Evolutionary conservation across 768 basidiomycete genomes (phyloP).

Genomic region (Xerocomus brunneocitrinus): DNA sequence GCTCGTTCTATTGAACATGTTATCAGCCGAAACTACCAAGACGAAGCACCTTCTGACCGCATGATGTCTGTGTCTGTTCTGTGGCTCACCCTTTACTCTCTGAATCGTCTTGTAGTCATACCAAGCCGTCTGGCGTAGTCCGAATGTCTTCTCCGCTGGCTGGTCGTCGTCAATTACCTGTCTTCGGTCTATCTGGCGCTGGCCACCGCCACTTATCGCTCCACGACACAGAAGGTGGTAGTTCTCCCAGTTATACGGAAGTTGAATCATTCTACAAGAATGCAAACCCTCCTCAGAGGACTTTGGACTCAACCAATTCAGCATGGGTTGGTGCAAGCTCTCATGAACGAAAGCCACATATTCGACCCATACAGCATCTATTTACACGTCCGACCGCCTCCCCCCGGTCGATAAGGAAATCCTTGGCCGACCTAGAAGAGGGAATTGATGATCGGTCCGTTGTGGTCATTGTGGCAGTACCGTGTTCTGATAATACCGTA

Average conservation of each 20-base stretch:
- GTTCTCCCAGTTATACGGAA: conserved; percentile 3
- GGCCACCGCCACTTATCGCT: neutral
- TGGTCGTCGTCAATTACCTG: conserved; percentile 1
- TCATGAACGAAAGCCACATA: conserved; percentile 13
- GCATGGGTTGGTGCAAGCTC: neutral
- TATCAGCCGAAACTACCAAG: neutral
- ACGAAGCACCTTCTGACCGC: neutral
- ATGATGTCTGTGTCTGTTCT: conserved; percentile 8
- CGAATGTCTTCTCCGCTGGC: conserved; percentile 13
- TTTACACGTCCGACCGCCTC: neutral
- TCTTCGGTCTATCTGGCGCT: neutral
- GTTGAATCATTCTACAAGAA: neutral
- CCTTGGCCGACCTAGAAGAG: neutral
- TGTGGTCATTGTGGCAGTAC: neutral
- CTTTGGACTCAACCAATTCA: neutral
- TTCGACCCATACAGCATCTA: neutral
- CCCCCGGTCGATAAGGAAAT: neutral
- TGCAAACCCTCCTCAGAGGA: neutral
- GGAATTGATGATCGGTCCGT: conserved; percentile 10
- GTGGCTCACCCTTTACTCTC: neutral
- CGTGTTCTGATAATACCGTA: conserved; percentile 4
- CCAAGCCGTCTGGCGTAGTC: neutral
- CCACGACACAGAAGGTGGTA: neutral
- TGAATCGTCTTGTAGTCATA: conserved; percentile 10
- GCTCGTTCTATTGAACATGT: neutral